A percentile compares a stretch with the other conserved stretches of the same genome.
Conservation (phyloP, 192 early-diverging fungal genomes). For the Coemansia sp. region DNA sequence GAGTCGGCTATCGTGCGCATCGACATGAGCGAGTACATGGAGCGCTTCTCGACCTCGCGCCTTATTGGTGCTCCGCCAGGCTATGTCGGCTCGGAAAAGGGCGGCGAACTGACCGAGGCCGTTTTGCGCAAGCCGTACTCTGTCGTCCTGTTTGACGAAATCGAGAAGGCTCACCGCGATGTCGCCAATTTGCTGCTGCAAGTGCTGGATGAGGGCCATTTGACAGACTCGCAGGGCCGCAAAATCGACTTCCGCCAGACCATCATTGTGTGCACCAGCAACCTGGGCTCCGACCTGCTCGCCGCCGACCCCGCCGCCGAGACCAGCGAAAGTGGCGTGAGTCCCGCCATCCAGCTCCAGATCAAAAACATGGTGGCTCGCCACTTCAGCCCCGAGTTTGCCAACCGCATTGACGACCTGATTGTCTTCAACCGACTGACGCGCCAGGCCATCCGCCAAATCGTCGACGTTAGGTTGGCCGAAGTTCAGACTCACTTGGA, state of each 20-base stretch:
- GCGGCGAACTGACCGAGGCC: conserved; percentile 75
- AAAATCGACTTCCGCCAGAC: conserved; percentile 79
- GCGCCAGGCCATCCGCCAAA: conserved; percentile 64
- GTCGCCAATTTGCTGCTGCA: conserved; percentile 94
- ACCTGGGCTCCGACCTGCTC: conserved; percentile 71
- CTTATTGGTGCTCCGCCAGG: conserved; percentile 79
- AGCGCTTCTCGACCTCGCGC: conserved; percentile 66
- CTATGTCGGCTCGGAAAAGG: conserved; percentile 77
- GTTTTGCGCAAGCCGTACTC: conserved; percentile 76
- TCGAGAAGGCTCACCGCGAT: conserved; percentile 82
- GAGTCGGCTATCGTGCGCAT: conserved; percentile 70
- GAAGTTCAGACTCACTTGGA: conserved; percentile 62
- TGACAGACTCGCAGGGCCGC: conserved; percentile 77
- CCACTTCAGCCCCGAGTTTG: conserved; percentile 77
- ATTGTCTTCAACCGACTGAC: conserved; percentile 76
- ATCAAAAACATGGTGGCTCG: conserved; percentile 68
- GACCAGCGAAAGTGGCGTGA: conserved; percentile 38
- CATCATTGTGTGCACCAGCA: conserved; percentile 80
- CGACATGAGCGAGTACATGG: conserved; percentile 83
- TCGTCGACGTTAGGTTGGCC: conserved; percentile 70
- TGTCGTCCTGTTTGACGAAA: conserved; percentile 76
- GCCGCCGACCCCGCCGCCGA: conserved; percentile 50
- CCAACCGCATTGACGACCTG: conserved; percentile 78
- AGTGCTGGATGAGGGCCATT: conserved; percentile 78
- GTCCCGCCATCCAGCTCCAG: conserved; percentile 56